These are phyloP conservation scores for Solanum hybrid DNA, from an alignment of 305 asterid species.

Conservation along the genomic window DNA sequence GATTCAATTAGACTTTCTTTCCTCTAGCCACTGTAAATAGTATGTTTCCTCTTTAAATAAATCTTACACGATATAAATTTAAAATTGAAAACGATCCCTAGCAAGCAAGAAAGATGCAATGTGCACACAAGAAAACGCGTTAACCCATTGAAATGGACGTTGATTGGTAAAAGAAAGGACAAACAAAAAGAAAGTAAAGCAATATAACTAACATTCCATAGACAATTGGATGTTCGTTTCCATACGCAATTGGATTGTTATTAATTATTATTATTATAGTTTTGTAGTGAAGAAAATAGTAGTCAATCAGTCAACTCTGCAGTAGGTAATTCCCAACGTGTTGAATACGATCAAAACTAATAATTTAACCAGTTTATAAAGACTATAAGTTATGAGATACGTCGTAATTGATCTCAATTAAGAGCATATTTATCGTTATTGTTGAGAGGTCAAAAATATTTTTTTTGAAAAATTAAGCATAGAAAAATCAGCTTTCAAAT, in stretches of 20 bases:
- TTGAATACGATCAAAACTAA: not conserved
- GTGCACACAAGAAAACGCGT: conserved; percentile 1
- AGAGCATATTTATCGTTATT: not conserved
- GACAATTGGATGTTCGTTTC: not conserved
- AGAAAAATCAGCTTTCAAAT: no score
- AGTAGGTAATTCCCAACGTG: not conserved
- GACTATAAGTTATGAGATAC: not conserved
- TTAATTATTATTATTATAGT: no score
- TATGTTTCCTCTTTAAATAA: no score
- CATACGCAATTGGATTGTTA: not conserved
- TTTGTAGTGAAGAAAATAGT: not conserved
- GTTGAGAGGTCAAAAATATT: not conserved
- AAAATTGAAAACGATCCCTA: not conserved
- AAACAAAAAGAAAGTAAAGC: not conserved
- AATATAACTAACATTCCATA: not conserved
- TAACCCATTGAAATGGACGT: not conserved
- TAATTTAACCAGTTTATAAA: not conserved
- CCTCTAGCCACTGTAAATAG: not conserved
- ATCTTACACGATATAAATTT: not conserved
- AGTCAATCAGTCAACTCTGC: not conserved
- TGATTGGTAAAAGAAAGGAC: not conserved
- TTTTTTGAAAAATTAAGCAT: no score
- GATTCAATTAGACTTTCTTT: not conserved
- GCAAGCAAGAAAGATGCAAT: not conserved
- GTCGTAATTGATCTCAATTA: not conserved